Conservation (phyloP, 495 filamentous ascomycete species). For the Hypoxylon fragiforme region DNA sequence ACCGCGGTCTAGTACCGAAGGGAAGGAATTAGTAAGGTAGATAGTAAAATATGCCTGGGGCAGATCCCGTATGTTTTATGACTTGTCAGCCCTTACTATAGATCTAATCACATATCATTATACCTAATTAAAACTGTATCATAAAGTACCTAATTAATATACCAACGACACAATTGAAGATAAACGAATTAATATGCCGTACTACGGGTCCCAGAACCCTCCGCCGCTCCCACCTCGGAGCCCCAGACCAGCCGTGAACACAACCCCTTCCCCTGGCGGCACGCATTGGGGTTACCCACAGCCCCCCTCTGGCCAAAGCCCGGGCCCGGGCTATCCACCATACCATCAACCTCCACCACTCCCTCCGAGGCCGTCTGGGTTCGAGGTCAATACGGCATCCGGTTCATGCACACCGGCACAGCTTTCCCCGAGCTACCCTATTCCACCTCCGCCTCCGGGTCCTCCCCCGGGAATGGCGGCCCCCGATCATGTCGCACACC, state of each 20-base stretch:
- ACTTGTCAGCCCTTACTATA: not conserved
- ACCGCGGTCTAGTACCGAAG: slow-evolving; percentile 1
- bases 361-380: slow-evolving; percentile 26
- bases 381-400: slow-evolving; percentile 9
- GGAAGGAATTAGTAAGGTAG: no score
- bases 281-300: slow-evolving; percentile 5
- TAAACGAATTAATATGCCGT: slow-evolving; percentile 10
- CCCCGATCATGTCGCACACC: not conserved
- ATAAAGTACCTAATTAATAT: no score
- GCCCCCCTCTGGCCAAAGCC: slow-evolving; percentile 6
- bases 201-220: slow-evolving; percentile 11
- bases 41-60: no score
- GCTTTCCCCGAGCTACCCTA: not conserved
- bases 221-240: slow-evolving; percentile 28
- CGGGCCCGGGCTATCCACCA: slow-evolving; percentile 6
- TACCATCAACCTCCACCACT: slow-evolving; percentile 15
- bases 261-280: slow-evolving; percentile 3
- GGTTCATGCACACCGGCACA: slow-evolving; percentile 6
- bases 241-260: slow-evolving; percentile 11
- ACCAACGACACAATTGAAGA: not conserved
- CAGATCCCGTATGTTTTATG: not conserved
- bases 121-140: no score
- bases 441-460: slow-evolving; percentile 16
- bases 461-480: slow-evolving; percentile 1
- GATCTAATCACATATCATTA: no score